A percentile compares a stretch with the other conserved stretches of the same genome.
These are phyloP conservation scores for Sporothrix luriei DNA, from an alignment of 2,329 filamentous ascomycete genomes.

Conservation along the genomic window DNA sequence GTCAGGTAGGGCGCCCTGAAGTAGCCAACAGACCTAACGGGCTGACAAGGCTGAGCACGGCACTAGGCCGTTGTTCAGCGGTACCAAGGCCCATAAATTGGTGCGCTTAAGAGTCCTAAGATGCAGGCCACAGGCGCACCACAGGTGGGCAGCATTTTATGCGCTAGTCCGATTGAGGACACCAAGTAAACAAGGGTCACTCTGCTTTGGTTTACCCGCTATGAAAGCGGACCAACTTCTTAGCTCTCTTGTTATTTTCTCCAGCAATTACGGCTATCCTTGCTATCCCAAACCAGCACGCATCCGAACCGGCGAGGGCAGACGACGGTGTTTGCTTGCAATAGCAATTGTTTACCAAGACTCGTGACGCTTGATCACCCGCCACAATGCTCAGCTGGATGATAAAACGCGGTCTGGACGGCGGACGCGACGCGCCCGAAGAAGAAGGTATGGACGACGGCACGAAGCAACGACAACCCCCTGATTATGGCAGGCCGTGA, in stretches of 20 bases:
- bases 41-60: conserved; percentile 28
- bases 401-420: conserved; percentile 52
- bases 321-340: not conserved
- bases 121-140: not conserved
- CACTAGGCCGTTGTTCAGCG: conserved; percentile 1
- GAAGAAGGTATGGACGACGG: conserved; percentile 32
- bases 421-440: conserved; percentile 35
- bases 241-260: conserved; percentile 10
- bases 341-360: not conserved
- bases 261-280: not conserved
- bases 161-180: conserved; percentile 37
- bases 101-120: no score
- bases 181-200: conserved; percentile 38
- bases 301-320: conserved; percentile 3
- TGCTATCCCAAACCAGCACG: conserved; percentile 7
- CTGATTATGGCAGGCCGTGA: not conserved
- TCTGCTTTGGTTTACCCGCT: conserved; percentile 10
- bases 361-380: not conserved
- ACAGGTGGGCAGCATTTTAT: not conserved
- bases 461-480: not conserved
- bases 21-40: not conserved
- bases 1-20: not conserved
- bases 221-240: not conserved
- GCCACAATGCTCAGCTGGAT: conserved; percentile 62
- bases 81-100: not conserved